Evolutionary conservation across 2,329 filamentous ascomycete genomes (phyloP), one percentile per base, ranked within the genome.

Genomic region (Aspergillus spinulosporus): DNA sequence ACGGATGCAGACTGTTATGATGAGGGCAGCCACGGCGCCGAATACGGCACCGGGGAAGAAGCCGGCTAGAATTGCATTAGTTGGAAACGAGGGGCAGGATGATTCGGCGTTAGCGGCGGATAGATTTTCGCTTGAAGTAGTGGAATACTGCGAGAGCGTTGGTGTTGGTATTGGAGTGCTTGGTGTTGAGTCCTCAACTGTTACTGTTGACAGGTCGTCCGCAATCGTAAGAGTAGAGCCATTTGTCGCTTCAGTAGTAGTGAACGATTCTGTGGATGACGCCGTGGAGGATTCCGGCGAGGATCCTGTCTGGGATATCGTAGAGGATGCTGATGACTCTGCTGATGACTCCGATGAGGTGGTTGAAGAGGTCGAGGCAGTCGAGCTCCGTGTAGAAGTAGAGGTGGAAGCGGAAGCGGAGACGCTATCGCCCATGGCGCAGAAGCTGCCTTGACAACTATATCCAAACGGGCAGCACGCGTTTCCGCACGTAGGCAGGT

Each of bases 1-100:
- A 48, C 75, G 68, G 52, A 76, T 62, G 60, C 70, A 75, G 53
- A 72, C 68, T 37, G 72, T 63, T 54, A 86, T 68, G 71, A 79
- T 61, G 80, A 84, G 36, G 82, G 82, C 66, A 74, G 78, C 36
- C 77, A 87, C 46, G 72, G 72, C 70, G 5, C 78, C 78, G 29
- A 73, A 67, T n/a, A 77, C 51, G 12, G 76, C 64, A 4, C 78
- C 78, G 3, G 77, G 74, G 62, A 79, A 78, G 64, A 80, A 77
- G 14, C 78, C 78, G 5, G 73, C 76, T 34, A 73, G 56, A 29
- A 80, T 63, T 29, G 76, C 77, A 36, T 64, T 68, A 21, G 63
- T 68, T 14, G 78, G 75, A 57, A 76, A 79, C 3, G 69, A 63
- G 28, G 73, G 68, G 44, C 75, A 76, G 34, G 65, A 64, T 3